Evolutionary conservation across 805 yeast genomes (phyloP), one percentile per base, ranked within the genome.

Genomic region (Saturnispora quitensis): DNA sequence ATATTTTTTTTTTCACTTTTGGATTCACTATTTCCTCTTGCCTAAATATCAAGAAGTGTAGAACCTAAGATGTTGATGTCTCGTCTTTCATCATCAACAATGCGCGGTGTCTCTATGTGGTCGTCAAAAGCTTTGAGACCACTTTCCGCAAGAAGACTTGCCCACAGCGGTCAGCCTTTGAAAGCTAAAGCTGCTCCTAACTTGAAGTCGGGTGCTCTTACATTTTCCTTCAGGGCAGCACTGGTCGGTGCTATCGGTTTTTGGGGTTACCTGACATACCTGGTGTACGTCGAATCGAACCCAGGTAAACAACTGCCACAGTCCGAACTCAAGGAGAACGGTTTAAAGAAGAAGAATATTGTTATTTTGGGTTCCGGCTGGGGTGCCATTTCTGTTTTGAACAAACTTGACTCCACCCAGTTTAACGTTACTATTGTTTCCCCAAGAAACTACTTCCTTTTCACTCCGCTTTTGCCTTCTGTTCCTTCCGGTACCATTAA

Each of bases 401-500:
- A 87, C 72, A 79, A 82, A 64, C 73, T 90, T 67, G 97, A 90
- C 67, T 84, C 97, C 42, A 74, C 90, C 46, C 74, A 84, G 67
- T 90, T 89, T 72, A 88, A 91, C 65, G 97, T 90, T 48, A 81
- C 89, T 47, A 82, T 90, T 52, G 86, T 90, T 45, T 88, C 96
- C 42, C 97, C 98, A 56, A 81, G 97, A 73, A 91, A 90, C 75
- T 91, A 88, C 75, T 89, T 90, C 72, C 75, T 90, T 62, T 90
- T 91, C 77, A 90, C 98, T 53, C 97, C 98, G n/a, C 74, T 90
- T 66, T 76, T 90, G 61, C 97, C 98, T 45, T 86, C 96, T 25
- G 86, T 91, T 59, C 95, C 97, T 52, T 90, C 96, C 38, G 97
- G 97, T 57, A 86, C 96, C 48, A 81, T 89, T 54, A 96, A 88